Base-by-base conservation (phyloP, 129 eudicot species). In the Flaveria linearis region DNA sequence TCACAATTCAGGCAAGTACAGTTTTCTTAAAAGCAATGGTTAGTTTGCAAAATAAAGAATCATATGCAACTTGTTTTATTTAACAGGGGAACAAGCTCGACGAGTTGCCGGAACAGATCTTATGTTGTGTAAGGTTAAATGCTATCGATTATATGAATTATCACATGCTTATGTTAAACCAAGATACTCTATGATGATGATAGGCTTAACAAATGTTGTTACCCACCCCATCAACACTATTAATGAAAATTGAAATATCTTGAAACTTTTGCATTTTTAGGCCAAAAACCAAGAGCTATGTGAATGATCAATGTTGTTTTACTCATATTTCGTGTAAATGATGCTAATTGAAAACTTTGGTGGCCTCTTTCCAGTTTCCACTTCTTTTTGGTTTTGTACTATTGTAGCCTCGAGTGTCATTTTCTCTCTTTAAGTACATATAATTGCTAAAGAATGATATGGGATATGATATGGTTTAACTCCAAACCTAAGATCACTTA, bases 21-120 rank as follows among this genome's bases (percentile, higher is more conserved):
- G 12, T 14, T 0, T 16, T 51, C 5, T 30, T 30, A 3, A 30
- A 30, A 58, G 23, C 14, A 11, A 23, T 11, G 17, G 39, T 23
- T 60, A 16, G 66, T 25, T 60, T 9, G 3, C 8, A 60, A 60
- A 60, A 23, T 12, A 60, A 11, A 60, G 13, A 2, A 8, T 36
- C 41, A 64, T 5, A 0, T 14, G 69, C 12, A 9, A 46, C 2
- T 60, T 22, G 6, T 63, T 39, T 69, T 22, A 42, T 25, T 28
- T 28, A 67, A 22, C 89, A 90, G 96, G 92, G 96, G 15, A 90
- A 86, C 86, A 93, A 93, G 73, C 84, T 87, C 4, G 98, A 93
- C 77, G 98, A 93, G 81, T 78, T 93, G 85, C 95, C 95, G 4
- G 96, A 90, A 89, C 91, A 91, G 76, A 82, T 93, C 42, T 82